A percentile compares a stretch with the other conserved stretches of the same genome.
phyloP scores from a whole-genome alignment of 2,329 filamentous ascomycete species.

The Ophiostoma sp. region DNA sequence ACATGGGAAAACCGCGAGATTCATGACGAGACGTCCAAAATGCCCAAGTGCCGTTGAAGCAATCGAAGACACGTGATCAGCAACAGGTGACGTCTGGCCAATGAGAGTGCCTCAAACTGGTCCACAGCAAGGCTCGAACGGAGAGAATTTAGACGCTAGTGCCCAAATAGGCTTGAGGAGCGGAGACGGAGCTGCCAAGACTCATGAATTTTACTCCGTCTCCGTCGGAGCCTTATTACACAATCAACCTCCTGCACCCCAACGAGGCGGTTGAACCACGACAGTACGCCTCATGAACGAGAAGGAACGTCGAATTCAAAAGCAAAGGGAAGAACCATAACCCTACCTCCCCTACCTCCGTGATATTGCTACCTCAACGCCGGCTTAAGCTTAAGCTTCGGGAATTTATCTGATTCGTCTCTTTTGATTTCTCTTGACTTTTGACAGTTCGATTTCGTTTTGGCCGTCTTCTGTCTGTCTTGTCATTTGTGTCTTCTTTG shows the following conservation, averaged over 20 bases:
- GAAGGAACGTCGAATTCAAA: not conserved
- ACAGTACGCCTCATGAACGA: not conserved
- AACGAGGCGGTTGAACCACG: not conserved
- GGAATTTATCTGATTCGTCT: constrained; percentile 6
- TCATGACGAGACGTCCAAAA: not conserved
- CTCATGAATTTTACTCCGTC: constrained; percentile 23
- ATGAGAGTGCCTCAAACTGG: not conserved
- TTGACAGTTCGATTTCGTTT: not conserved
- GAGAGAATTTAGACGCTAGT: not conserved
- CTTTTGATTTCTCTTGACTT: not conserved
- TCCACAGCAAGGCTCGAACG: constrained; percentile 9
- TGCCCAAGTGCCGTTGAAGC: not conserved
- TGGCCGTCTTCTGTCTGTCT: not conserved
- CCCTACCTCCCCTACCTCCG: not conserved
- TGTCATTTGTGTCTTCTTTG: not conserved
- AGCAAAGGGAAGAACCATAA: not conserved
- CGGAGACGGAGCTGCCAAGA: constrained; percentile 25
- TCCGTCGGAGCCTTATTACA: constrained; percentile 26
- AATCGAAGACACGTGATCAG: not conserved
- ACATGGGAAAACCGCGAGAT: not conserved
- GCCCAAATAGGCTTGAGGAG: not conserved
- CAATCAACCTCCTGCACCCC: not conserved
- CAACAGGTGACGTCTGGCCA: not conserved
- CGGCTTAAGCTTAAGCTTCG: not conserved
- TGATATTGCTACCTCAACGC: not conserved